Evolutionary conservation across 2,329 filamentous ascomycete species (phyloP), one percentile per base, ranked within the genome.

Genomic region (Ambrosiella cleistominuta): DNA sequence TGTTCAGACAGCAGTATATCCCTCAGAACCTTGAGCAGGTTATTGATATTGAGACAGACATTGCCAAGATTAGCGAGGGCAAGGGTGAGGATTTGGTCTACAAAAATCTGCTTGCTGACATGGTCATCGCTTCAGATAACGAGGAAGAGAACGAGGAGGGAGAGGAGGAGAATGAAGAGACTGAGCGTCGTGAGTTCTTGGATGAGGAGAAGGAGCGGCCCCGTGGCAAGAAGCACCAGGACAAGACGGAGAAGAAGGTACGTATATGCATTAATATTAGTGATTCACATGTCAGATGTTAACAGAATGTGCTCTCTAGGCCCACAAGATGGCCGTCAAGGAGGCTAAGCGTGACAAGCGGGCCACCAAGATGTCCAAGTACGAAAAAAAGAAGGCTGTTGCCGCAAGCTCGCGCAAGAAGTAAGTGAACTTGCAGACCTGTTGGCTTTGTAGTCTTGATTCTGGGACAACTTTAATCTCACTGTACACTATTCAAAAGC

Each of bases 1-100:
- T 97, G 5, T 98, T 96, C 74, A 80, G 91, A 65, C 86, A 95
- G 66, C 88, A 96, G 69, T 98, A 94, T 69, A 97, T 98, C 56
- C 93, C 93, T 0, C 90, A 95, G 69, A 97, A 87, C 0, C 76
- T 98, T 49, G 87, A 97, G 64, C 88, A 98, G 66, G 91, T 98
- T 3, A 96, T 96, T 69, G 90, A 98, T 67, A 83, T 95, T 55
- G 93, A 97, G 70, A 85, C 90, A 64, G 93, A 97, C 64, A 87
- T 83, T 1, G 83, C 88, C 64, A 83, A 82, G 68, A 78, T 95
- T 19, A 80, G 80, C 7, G 76, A 81, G 49, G 89, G 88, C 4
- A 77, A 85, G 62, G 86, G 83, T 17, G 79, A 81, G 11, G 81
- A 85, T n/a, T 75, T 96, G 0, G 81, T 95, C 1, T 97, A 97